Base-by-base conservation (phyloP, 1,284 basidiomycete genomes). In the Schizopora paradoxa region DNA sequence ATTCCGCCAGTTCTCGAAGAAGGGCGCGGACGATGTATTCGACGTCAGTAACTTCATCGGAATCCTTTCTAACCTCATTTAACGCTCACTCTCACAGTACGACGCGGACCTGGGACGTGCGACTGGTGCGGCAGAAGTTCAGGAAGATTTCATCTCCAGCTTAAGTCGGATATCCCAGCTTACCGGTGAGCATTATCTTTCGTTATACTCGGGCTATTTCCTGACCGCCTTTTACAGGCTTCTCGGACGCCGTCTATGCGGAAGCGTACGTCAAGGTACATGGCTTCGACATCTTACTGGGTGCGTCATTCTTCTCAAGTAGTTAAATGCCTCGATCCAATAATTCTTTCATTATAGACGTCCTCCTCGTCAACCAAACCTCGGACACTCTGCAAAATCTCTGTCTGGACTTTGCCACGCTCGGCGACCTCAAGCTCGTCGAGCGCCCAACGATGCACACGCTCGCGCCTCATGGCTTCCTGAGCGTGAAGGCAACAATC, bases 181-280 rank as follows among this genome's bases (percentile, higher is more conserved):
- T 33, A 99, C 96, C 36, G 88, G 86, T 82, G 53, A 10, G 14
- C 8, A 31, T 41, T 34, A 16, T 38, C 5, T 28, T n/a, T 16
- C n/a, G n/a, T n/a, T n/a, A n/a, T n/a, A 13, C 19, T 14, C 14
- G 2, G 32, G 19, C 52, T 25, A 41, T 54, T 4, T 40, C 29
- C 49, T 22, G 14, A 43, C 41, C 35, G 37, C 37, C 13, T 25
- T 13, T 38, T 36, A 6, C 52, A 86, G 92, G 94, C 25, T 99
- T 99, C 74, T 98, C 94, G 19, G 96, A 99, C 62, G 91, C 95
- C 1, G 92, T 99, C 49, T 99, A 99, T 59, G 94, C 95, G 4
- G 96, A 99, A 64, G 95, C 95, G 1, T 94, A 94, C 57, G 94
- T 99, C 58, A 96, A 95, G 64, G 92, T 99, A 62, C 91, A 98